Percentiles rank a stretch among this genome's conserved stretches.
These are phyloP conservation scores for Cladophialophora bantiana DNA, from an alignment of 2,329 filamentous ascomycete species.

Conservation along the genomic window DNA sequence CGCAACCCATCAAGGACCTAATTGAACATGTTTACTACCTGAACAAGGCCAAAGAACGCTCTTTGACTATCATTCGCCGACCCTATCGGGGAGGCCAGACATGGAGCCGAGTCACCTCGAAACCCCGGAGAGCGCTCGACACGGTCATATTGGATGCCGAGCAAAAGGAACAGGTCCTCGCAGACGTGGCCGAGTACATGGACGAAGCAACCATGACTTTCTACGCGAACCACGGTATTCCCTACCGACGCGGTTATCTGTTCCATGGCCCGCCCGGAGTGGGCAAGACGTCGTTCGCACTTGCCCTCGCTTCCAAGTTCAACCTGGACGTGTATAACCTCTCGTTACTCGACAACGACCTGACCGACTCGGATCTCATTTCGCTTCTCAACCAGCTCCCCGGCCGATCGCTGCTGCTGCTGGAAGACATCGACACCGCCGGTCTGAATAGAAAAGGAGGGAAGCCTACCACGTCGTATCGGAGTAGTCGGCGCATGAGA, in stretches of 20 bases:
- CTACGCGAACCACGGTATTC: slow-evolving; percentile 61
- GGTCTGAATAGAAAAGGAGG: slow-evolving; percentile 53
- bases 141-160: slow-evolving; percentile 38
- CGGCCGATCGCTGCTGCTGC: slow-evolving; percentile 68
- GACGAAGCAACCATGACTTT: slow-evolving; percentile 40
- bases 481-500: background rate
- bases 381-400: slow-evolving; percentile 68
- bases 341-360: slow-evolving; percentile 64
- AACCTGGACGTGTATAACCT: slow-evolving; percentile 73
- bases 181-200: slow-evolving; percentile 40
- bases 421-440: slow-evolving; percentile 74
- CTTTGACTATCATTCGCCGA: slow-evolving; percentile 38
- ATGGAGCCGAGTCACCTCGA: slow-evolving; percentile 39
- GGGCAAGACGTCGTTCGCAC: slow-evolving; percentile 74
- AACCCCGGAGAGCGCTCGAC: slow-evolving; percentile 37
- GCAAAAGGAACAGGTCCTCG: slow-evolving; percentile 36
- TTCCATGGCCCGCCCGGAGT: slow-evolving; percentile 79
- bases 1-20: slow-evolving; percentile 38
- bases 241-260: slow-evolving; percentile 77
- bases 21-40: slow-evolving; percentile 37
- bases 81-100: slow-evolving; percentile 37
- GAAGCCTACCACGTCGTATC: slow-evolving; percentile 23
- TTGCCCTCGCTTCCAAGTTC: slow-evolving; percentile 71
- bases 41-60: slow-evolving; percentile 40
- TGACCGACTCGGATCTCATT: slow-evolving; percentile 69